Conservation (phyloP, 177 flowering plant genomes). For the Vitis hybrid region DNA sequence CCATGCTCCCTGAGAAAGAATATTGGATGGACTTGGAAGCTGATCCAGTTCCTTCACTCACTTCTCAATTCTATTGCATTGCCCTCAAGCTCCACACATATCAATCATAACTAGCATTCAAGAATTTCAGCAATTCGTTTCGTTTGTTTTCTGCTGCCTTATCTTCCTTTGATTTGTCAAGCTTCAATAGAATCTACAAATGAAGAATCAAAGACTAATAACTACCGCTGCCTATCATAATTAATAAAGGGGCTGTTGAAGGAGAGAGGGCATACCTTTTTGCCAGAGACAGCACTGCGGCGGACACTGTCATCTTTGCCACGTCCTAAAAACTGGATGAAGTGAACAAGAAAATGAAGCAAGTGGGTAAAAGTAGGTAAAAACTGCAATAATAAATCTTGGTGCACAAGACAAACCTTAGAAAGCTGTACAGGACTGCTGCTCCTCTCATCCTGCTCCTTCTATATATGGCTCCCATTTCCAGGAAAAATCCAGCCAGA, state of each 20-base stretch:
- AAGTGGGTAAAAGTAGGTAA: neutral
- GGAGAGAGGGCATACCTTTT: slow-evolving; percentile 55
- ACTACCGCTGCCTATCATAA: neutral
- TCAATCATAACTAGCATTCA: slow-evolving; percentile 95
- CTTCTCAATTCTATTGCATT: neutral
- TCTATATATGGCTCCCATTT: slow-evolving; percentile 86
- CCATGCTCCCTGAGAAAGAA: neutral
- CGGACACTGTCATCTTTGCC: slow-evolving; percentile 88
- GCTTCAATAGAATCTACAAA: slow-evolving; percentile 78
- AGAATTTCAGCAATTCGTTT: slow-evolving; percentile 81
- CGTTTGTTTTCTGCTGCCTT: slow-evolving; percentile 84
- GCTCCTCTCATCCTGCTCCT: slow-evolving; percentile 57
- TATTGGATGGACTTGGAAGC: neutral
- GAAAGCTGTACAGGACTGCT: slow-evolving; percentile 95
- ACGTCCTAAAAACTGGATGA: slow-evolving; percentile 78
- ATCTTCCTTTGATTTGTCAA: slow-evolving; percentile 95
- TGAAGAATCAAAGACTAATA: slow-evolving; percentile 2
- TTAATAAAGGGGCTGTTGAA: neutral
- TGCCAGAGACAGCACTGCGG: slow-evolving; percentile 95
- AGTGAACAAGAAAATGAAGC: neutral
- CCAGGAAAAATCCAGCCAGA: slow-evolving; percentile 60
- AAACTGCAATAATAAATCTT: neutral
- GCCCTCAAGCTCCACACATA: neutral
- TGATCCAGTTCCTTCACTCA: neutral
- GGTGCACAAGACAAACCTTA: slow-evolving; percentile 46